phyloP scores from a whole-genome alignment of 768 basidiomycete species.

The Phylloporus sp. region DNA sequence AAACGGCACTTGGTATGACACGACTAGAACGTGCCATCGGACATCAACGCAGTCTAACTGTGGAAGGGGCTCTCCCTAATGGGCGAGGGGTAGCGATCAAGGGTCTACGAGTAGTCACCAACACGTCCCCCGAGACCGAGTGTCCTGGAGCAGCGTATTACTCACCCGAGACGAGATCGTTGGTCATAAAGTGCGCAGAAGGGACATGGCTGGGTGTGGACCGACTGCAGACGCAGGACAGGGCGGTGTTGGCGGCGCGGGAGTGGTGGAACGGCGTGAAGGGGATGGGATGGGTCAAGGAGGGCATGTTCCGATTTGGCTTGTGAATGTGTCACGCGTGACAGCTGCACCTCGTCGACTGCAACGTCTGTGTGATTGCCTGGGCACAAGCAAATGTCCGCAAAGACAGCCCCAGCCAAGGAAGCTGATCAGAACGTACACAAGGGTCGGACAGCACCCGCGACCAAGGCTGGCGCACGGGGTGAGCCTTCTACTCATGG shows the following conservation, averaged over 20 bases:
- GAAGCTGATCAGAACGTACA: conserved; percentile 16
- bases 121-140: not conserved
- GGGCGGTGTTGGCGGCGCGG: conserved; percentile 47
- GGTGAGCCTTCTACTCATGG: conserved; percentile 21
- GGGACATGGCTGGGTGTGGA: conserved; percentile 51
- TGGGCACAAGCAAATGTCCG: conserved; percentile 18
- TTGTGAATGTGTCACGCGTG: conserved; percentile 12
- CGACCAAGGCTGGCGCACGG: conserved; percentile 27
- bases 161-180: conserved; percentile 33
- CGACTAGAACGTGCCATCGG: conserved; percentile 27
- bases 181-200: conserved; percentile 56
- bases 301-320: conserved; percentile 12
- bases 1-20: conserved; percentile 16
- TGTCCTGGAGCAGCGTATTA: conserved; percentile 44
- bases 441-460: conserved; percentile 3
- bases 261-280: conserved; percentile 80
- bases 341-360: conserved; percentile 6
- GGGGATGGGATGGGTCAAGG: conserved; percentile 26
- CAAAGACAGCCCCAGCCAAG: conserved; percentile 12
- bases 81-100: conserved; percentile 23
- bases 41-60: conserved; percentile 26
- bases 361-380: conserved; percentile 10
- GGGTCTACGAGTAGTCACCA: conserved; percentile 14
- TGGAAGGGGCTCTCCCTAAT: conserved; percentile 22
- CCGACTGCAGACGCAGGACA: conserved; percentile 60